Conservation (phyloP, 2,329 filamentous ascomycete genomes). For the Epichloe sibirici region DNA sequence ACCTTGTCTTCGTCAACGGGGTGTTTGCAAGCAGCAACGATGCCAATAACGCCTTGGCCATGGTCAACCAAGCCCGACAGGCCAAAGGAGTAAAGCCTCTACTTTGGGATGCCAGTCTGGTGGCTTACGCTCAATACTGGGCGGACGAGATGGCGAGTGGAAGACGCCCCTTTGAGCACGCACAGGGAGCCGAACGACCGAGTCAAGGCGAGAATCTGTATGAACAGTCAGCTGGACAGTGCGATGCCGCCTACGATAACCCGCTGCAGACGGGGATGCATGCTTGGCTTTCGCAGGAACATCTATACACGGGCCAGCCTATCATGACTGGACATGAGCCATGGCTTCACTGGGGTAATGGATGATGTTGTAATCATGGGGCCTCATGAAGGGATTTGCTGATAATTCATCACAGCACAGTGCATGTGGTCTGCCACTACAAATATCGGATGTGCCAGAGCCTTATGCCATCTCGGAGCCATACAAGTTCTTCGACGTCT, state of each 20-base stretch:
- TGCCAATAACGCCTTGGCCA: constrained; percentile 13
- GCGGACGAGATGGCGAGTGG: constrained; percentile 21
- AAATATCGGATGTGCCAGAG: constrained; percentile 21
- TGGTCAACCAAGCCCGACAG: constrained; percentile 21
- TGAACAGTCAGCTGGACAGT: constrained; percentile 18
- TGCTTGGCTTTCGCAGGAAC: constrained; percentile 20
- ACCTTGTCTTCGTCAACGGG: constrained; percentile 6
- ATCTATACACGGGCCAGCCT: constrained; percentile 18
- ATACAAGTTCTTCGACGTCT: constrained; percentile 22
- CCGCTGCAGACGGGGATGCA: constrained; percentile 19
- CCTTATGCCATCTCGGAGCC: constrained; percentile 20
- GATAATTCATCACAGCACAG: constrained; percentile 16
- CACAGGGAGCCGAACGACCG: constrained; percentile 17
- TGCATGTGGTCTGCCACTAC: constrained; percentile 23
- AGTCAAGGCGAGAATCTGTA: constrained; percentile 24
- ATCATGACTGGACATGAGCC: constrained; percentile 20
- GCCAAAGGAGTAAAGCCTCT: constrained; percentile 17
- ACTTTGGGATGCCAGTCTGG: constrained; percentile 18
- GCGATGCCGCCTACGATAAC: constrained; percentile 16
- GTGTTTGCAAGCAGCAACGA: constrained; percentile 13
- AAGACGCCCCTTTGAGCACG: constrained; percentile 19
- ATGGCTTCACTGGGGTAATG: constrained; percentile 26
- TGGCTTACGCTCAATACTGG: constrained; percentile 22
- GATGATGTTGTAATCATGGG: not conserved
- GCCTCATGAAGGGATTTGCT: not conserved